Conservation (phyloP, 805 yeast species). For the Candida lessepsii region DNA sequence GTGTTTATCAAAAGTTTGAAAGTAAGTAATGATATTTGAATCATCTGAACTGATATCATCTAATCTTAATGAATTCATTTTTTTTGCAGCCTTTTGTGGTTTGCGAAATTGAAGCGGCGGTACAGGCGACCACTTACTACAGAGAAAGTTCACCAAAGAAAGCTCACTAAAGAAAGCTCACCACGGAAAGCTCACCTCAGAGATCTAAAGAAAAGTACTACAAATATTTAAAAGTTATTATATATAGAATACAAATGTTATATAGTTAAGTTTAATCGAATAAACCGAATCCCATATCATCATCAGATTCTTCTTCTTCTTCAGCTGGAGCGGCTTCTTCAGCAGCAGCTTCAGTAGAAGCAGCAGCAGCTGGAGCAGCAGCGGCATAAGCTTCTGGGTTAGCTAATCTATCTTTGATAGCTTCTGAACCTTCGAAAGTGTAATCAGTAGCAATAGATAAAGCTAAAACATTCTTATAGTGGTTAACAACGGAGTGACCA, state of each 20-base stretch:
- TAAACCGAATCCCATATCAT: conserved; percentile 98
- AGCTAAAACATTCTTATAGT: conserved; percentile 98
- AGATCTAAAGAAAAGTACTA: too few species aligned
- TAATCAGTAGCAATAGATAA: conserved; percentile 97
- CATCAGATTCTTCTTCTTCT: conserved; percentile 74
- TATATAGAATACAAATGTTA: too few species aligned
- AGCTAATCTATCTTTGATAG: conserved; percentile 98
- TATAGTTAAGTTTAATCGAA: conserved; percentile 85
- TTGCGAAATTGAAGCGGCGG: too few species aligned
- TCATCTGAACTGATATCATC: conserved; percentile 14
- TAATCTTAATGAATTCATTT: neutral
- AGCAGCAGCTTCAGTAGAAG: conserved; percentile 63
- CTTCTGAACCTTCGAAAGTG: conserved; percentile 99
- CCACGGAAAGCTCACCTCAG: too few species aligned
- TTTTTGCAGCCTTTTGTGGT: conserved; percentile 14
- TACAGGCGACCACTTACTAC: neutral
- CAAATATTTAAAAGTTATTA: too few species aligned
- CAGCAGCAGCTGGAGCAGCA: conserved; percentile 97
- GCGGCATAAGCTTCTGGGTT: conserved; percentile 99
- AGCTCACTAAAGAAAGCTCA: too few species aligned
- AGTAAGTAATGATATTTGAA: conserved; percentile 13
- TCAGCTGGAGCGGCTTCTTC: conserved; percentile 73
- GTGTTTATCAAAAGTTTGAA: conserved; percentile 10
- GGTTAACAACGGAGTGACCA: conserved; percentile 97
- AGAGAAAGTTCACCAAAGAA: too few species aligned